Percentiles rank a stretch among this genome's conserved stretches.
Conservation (phyloP, 2,329 filamentous ascomycete genomes). For the Cylindrodendrum hubeiense region DNA sequence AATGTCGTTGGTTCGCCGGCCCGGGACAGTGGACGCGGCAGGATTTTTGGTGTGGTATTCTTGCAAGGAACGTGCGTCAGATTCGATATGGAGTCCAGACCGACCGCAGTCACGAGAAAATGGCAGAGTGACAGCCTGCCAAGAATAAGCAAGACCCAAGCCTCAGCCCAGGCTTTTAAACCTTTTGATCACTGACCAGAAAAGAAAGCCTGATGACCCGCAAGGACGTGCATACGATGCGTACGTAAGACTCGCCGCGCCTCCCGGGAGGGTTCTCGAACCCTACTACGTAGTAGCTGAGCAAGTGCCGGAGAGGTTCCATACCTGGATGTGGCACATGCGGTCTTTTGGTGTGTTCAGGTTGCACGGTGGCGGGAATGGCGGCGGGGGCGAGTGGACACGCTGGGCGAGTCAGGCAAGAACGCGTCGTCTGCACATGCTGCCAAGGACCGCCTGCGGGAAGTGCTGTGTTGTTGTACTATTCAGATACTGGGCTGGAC, state of each 20-base stretch:
- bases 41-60: not conserved
- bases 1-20: constrained; percentile 1
- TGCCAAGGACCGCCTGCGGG: not conserved
- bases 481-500: not conserved
- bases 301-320: constrained; percentile 7
- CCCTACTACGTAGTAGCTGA: not conserved
- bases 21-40: not conserved
- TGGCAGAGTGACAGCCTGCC: constrained; percentile 3
- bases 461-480: not conserved
- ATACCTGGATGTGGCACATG: constrained; percentile 9
- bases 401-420: constrained; percentile 6
- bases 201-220: not conserved
- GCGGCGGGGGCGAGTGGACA: constrained; percentile 7
- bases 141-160: constrained; percentile 7
- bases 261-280: not conserved
- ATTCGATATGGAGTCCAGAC: not conserved
- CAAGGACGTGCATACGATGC: not conserved
- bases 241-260: constrained; percentile 7
- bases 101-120: constrained; percentile 2
- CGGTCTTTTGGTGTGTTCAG: not conserved
- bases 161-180: not conserved
- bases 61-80: not conserved
- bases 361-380: not conserved
- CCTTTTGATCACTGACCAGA: not conserved
- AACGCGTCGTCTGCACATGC: constrained; percentile 10